A percentile compares a stretch with the other conserved stretches of the same genome.
phyloP scores from a whole-genome alignment of 2,329 filamentous ascomycete species.

The Monosporascus cannonballus region DNA sequence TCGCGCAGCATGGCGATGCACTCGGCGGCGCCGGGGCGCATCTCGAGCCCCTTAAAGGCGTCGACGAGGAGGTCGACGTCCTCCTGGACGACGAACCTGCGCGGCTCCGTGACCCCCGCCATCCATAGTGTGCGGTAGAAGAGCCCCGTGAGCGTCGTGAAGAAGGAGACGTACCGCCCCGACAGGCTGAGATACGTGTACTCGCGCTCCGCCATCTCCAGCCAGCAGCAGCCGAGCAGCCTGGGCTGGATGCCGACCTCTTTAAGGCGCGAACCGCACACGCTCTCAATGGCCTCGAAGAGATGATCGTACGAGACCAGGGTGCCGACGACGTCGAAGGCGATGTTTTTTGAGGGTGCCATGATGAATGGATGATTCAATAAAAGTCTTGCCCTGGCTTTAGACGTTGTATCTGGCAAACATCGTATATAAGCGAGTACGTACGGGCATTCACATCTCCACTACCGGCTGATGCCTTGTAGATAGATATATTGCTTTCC shows the following conservation, averaged over 20 bases:
- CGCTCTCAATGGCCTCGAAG: slow-evolving; percentile 32
- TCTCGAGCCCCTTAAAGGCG: slow-evolving; percentile 29
- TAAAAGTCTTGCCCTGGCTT: background rate
- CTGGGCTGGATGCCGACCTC: slow-evolving; percentile 32
- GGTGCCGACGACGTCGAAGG: slow-evolving; percentile 49
- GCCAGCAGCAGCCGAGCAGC: slow-evolving; percentile 40
- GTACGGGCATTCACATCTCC: too few relatives aligned
- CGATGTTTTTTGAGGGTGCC: slow-evolving; percentile 32
- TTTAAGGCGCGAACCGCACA: slow-evolving; percentile 34
- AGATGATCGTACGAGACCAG: slow-evolving; percentile 39
- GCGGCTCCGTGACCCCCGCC: slow-evolving; percentile 36
- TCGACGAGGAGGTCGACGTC: slow-evolving; percentile 34
- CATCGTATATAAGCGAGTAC: background rate
- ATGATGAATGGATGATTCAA: background rate
- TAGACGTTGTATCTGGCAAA: background rate
- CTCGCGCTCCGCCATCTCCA: slow-evolving; percentile 40
- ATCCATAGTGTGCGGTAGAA: slow-evolving; percentile 44
- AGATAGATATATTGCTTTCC: background rate
- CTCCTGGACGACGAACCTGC: slow-evolving; percentile 33
- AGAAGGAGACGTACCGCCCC: slow-evolving; percentile 36
- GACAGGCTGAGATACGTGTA: slow-evolving; percentile 43
- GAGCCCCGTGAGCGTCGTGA: slow-evolving; percentile 33
- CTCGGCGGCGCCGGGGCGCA: slow-evolving; percentile 34
- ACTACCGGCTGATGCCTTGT: background rate
- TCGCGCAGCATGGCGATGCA: slow-evolving; percentile 35